These are phyloP conservation scores for Quercus rubra DNA, from an alignment of 306 rosid species.

Conservation along the genomic window DNA sequence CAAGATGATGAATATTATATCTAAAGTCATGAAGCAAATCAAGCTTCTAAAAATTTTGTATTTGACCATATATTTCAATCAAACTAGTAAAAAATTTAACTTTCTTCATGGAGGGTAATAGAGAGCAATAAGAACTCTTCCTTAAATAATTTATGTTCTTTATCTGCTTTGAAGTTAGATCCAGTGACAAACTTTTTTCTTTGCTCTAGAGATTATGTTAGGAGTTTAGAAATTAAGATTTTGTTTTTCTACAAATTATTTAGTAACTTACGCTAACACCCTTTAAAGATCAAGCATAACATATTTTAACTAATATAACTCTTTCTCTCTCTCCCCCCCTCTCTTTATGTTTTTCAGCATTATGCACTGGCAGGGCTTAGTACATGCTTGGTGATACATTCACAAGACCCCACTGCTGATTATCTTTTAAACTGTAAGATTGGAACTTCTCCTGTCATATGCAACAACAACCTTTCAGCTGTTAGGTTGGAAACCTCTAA, in stretches of 20 bases:
- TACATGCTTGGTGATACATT: slow-evolving; percentile 81
- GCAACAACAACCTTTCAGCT: slow-evolving; percentile 75
- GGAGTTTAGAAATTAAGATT: neutral
- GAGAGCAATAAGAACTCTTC: neutral
- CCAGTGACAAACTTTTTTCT: neutral
- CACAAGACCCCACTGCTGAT: slow-evolving; percentile 86
- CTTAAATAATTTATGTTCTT: neutral
- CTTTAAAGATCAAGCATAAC: neutral
- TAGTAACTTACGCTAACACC: neutral
- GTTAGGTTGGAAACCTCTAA: slow-evolving; percentile 91
- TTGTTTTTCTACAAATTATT: neutral
- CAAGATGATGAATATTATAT: neutral
- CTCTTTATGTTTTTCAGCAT: slow-evolving; percentile 50
- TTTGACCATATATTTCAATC: neutral
- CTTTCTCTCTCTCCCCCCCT: neutral
- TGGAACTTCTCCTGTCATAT: slow-evolving; percentile 60
- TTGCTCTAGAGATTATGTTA: neutral
- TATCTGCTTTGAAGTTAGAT: neutral
- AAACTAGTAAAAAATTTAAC: neutral
- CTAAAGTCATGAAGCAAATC: neutral
- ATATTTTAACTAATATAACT: neutral
- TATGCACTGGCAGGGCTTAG: slow-evolving; percentile 80
- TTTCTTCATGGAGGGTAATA: neutral
- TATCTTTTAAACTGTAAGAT: slow-evolving; percentile 76
- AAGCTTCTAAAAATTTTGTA: neutral